Evolutionary conservation across 305 asterid species (phyloP).

Genomic region (Solanum aculeatissimum): DNA sequence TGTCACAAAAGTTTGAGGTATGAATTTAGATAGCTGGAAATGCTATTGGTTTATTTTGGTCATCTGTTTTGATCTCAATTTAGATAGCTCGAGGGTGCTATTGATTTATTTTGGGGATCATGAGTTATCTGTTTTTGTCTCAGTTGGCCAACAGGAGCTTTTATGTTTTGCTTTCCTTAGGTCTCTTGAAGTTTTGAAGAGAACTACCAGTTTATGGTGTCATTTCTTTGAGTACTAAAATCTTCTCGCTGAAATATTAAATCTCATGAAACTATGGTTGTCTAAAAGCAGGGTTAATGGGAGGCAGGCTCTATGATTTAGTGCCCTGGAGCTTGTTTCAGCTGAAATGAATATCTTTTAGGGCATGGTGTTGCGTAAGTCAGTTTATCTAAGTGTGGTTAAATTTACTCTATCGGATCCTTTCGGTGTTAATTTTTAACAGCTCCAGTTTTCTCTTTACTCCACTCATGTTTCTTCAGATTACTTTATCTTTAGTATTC

Average conservation of each 20-base stretch:
- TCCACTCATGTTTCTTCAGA: background rate
- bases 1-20: background rate
- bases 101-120: background rate
- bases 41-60: background rate
- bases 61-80: background rate
- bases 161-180: background rate
- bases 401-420: background rate
- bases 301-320: conserved; percentile 84
- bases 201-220: background rate
- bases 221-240: background rate
- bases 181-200: background rate
- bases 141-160: background rate
- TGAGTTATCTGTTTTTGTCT: background rate
- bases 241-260: background rate
- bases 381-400: background rate
- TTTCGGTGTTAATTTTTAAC: background rate
- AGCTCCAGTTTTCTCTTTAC: background rate
- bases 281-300: conserved; percentile 89
- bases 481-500: background rate
- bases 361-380: conserved; percentile 1
- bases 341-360: conserved; percentile 85
- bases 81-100: background rate
- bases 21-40: background rate
- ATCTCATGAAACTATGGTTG: conserved; percentile 6
- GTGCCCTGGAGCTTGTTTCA: conserved; percentile 85